Percentiles rank a stretch among this genome's conserved stretches.
Evolutionary conservation across 2,329 filamentous ascomycete species (phyloP).

Genomic region (Alternaria sp.): DNA sequence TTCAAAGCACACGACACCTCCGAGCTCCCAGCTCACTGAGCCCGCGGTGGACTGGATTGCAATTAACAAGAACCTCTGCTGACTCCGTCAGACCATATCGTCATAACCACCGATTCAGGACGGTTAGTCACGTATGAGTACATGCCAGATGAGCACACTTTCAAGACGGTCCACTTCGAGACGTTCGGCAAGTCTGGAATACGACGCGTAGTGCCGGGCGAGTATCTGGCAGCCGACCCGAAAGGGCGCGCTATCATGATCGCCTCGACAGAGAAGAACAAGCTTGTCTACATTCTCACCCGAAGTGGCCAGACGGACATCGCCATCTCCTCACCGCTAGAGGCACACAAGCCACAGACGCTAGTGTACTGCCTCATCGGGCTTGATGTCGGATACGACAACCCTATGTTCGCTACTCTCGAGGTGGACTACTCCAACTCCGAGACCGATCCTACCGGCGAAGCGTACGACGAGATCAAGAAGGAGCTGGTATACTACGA

Average conservation of each 20-base stretch:
- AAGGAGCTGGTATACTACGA: constrained; percentile 97
- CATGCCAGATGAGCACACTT: constrained; percentile 81
- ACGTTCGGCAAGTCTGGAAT: constrained; percentile 98
- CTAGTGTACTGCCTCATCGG: constrained; percentile 87
- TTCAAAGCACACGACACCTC: constrained; percentile 47
- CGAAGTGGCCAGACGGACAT: constrained; percentile 92
- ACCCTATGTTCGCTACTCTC: constrained; percentile 92
- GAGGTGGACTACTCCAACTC: constrained; percentile 92
- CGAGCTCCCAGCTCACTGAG: constrained; percentile 31
- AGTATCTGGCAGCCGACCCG: constrained; percentile 94
- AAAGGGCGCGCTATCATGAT: constrained; percentile 95
- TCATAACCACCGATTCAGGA: constrained; percentile 93
- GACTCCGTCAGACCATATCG: constrained; percentile 80
- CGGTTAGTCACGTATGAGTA: constrained; percentile 95
- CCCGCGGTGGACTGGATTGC: constrained; percentile 36
- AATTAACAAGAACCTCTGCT: constrained; percentile 41
- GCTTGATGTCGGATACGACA: constrained; percentile 94
- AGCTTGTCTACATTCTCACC: constrained; percentile 98
- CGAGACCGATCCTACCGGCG: constrained; percentile 88
- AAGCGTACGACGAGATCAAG: constrained; percentile 80
- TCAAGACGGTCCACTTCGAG: constrained; percentile 89
- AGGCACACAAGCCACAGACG: constrained; percentile 92
- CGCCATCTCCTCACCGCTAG: constrained; percentile 94
- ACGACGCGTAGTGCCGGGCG: constrained; percentile 89
- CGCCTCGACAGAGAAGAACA: constrained; percentile 96